Percentiles rank a stretch among this genome's conserved stretches.
Conservation (phyloP, 2,329 filamentous ascomycete species). For the Daldinia sp. region DNA sequence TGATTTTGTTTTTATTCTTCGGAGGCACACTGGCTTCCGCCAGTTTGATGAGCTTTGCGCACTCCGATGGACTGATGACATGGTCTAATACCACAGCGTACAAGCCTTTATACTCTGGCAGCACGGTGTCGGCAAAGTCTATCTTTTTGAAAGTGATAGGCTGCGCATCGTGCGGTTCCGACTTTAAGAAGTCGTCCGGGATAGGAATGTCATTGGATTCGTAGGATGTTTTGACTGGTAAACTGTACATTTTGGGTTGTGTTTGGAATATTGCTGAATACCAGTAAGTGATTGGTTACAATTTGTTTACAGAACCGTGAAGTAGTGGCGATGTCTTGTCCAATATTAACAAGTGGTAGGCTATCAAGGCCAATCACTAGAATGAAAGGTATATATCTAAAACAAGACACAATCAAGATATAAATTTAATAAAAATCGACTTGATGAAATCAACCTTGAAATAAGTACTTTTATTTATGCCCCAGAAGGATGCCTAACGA, state of each 20-base stretch:
- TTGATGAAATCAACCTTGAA: background rate
- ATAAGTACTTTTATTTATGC: background rate
- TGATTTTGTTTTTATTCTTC: conserved; percentile 50
- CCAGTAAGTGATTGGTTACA: background rate
- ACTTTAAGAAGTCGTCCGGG: conserved; percentile 56
- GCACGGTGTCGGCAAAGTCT: conserved; percentile 59
- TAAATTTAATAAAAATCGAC: background rate
- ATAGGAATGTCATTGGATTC: conserved; percentile 50
- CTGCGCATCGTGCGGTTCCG: conserved; percentile 52
- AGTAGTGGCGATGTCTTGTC: background rate
- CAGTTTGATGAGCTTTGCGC: conserved; percentile 59
- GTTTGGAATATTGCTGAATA: background rate
- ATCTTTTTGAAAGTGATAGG: conserved; percentile 59
- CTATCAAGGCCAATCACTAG: background rate
- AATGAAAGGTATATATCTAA: too few relatives aligned
- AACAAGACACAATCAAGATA: too few relatives aligned
- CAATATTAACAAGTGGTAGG: background rate
- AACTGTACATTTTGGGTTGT: background rate
- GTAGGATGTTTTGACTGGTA: conserved; percentile 46
- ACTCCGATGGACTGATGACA: conserved; percentile 70
- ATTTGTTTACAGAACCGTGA: background rate
- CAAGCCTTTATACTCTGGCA: conserved; percentile 61
- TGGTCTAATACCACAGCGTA: conserved; percentile 72
- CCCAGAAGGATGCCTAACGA: conserved; percentile 9
- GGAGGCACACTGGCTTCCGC: conserved; percentile 63